phyloP scores from a whole-genome alignment of 2,329 filamentous ascomycete genomes.

The Oidium heveae region DNA sequence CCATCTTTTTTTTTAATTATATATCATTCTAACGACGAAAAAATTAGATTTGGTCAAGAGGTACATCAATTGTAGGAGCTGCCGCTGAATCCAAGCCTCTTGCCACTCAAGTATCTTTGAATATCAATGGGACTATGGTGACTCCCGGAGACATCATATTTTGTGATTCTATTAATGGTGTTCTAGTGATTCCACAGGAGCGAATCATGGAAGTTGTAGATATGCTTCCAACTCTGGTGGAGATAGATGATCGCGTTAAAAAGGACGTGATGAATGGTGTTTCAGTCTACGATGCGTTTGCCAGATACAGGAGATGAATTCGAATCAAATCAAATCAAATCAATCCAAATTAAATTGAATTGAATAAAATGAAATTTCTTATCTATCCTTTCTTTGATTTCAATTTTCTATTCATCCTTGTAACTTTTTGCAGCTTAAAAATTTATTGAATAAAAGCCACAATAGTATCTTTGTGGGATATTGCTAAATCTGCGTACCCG shows the following conservation, averaged over 20 bases:
- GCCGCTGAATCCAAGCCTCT: constrained; percentile 30
- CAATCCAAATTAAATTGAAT: too few relatives aligned
- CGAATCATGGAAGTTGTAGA: constrained; percentile 34
- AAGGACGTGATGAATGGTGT: constrained; percentile 36
- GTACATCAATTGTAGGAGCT: constrained; percentile 30
- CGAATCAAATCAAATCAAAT: too few relatives aligned
- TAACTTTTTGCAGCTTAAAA: too few relatives aligned
- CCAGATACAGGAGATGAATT: constrained; percentile 13
- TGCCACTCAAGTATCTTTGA: constrained; percentile 22
- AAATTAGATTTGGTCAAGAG: constrained; percentile 28
- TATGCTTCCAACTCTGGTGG: constrained; percentile 16
- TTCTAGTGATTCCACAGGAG: constrained; percentile 38
- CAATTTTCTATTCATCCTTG: too few relatives aligned
- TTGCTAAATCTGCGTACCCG: too few relatives aligned
- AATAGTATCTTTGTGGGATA: too few relatives aligned
- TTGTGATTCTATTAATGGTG: constrained; percentile 42
- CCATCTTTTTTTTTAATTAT: constrained; percentile 27
- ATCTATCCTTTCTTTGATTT: too few relatives aligned
- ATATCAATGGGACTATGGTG: constrained; percentile 19
- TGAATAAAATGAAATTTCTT: too few relatives aligned
- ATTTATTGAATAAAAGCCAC: too few relatives aligned
- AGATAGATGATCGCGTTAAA: constrained; percentile 34
- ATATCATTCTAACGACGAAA: constrained; percentile 36
- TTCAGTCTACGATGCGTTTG: constrained; percentile 40
- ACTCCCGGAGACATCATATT: constrained; percentile 40